phyloP scores from a whole-genome alignment of 768 basidiomycete genomes.

The Psilocybe tampanensis region DNA sequence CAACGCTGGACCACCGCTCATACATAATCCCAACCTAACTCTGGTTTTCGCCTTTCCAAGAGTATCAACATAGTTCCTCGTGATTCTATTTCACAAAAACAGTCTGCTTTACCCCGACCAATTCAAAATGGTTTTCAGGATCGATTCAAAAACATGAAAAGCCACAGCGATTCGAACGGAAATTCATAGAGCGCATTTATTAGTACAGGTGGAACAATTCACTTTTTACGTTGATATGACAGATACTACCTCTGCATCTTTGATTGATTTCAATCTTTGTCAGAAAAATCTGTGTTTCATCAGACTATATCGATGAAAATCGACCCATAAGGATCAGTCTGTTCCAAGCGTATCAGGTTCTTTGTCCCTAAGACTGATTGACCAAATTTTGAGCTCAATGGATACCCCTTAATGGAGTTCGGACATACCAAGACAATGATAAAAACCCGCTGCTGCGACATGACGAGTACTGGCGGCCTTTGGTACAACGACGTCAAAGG shows the following conservation, averaged over 20 bases:
- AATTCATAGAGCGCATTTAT: no score
- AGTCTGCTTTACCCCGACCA: neutral
- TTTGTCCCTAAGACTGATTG: slow-evolving; percentile 75
- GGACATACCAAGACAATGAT: slow-evolving; percentile 77
- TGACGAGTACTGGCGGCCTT: slow-evolving; percentile 67
- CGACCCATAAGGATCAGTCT: slow-evolving; percentile 59
- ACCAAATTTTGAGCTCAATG: slow-evolving; percentile 4
- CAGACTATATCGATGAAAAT: slow-evolving; percentile 42
- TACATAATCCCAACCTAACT: neutral
- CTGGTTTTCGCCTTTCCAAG: neutral
- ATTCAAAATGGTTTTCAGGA: no score
- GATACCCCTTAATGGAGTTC: neutral
- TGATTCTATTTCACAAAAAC: neutral
- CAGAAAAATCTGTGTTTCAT: slow-evolving; percentile 1
- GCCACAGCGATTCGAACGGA: no score
- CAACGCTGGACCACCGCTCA: neutral
- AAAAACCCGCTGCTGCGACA: slow-evolving; percentile 81
- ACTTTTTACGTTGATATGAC: no score
- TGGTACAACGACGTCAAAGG: slow-evolving; percentile 70
- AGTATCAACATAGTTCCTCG: neutral
- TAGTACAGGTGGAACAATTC: no score
- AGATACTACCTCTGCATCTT: no score
- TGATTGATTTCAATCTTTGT: no score
- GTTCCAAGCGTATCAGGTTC: slow-evolving; percentile 61
- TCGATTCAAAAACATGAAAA: no score